Evolutionary conservation across 176 grass and related monocot genomes (phyloP).

Genomic region (Poa pratensis): DNA sequence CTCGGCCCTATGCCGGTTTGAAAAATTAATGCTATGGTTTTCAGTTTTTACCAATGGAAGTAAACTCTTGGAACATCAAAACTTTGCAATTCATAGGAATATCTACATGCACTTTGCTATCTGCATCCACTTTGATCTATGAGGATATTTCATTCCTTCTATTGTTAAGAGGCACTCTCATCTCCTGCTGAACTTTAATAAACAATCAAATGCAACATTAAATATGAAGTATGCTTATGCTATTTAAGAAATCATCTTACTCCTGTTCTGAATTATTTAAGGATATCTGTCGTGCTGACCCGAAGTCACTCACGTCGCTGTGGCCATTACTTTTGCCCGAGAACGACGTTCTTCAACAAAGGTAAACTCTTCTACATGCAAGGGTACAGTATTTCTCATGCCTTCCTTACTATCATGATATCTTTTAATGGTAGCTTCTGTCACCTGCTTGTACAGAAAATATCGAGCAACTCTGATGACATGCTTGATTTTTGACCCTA

Average conservation of each 20-base stretch:
- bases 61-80: conserved; percentile 21
- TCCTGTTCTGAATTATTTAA: conserved; percentile 45
- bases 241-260: conserved; percentile 35
- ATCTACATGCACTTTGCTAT: conserved; percentile 8
- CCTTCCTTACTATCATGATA: conserved; percentile 17
- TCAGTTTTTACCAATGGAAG: conserved; percentile 15
- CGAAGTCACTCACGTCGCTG: conserved; percentile 85
- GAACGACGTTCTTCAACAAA: conserved; percentile 82
- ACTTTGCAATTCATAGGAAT: conserved; percentile 3
- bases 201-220: not conserved
- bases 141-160: conserved; percentile 3
- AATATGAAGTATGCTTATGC: conserved; percentile 12
- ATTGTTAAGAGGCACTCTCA: not conserved
- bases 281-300: conserved; percentile 87
- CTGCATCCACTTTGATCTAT: conserved; percentile 12
- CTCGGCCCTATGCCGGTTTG: not conserved
- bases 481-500: conserved; percentile 92
- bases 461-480: conserved; percentile 93
- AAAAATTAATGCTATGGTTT: conserved; percentile 26
- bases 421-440: conserved; percentile 31
- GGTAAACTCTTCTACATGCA: conserved; percentile 51
- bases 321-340: conserved; percentile 93
- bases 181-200: conserved; percentile 34
- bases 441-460: conserved; percentile 67
- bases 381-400: conserved; percentile 25